Percentiles rank a stretch among this genome's conserved stretches.
Evolutionary conservation across 495 filamentous ascomycete species (phyloP).

Genomic region (Aspergillus panamensis): DNA sequence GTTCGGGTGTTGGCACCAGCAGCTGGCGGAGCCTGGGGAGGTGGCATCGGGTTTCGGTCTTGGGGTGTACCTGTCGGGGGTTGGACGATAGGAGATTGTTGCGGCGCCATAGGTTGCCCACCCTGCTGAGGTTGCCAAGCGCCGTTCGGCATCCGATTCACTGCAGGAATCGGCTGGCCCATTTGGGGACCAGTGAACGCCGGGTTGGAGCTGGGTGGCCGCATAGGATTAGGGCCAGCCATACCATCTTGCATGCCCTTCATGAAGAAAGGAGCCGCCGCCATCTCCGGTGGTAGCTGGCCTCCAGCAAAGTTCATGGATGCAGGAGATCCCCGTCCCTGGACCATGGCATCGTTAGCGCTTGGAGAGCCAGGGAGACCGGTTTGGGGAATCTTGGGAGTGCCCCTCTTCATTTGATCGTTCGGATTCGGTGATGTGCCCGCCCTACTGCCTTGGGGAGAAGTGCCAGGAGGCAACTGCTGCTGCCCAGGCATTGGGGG

Average conservation of each 20-base stretch:
- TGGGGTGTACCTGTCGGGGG: constrained; percentile 70
- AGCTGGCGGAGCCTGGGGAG: constrained; percentile 74
- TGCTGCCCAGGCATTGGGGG: constrained; percentile 56
- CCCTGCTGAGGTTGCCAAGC: constrained; percentile 55
- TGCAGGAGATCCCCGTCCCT: constrained; percentile 78
- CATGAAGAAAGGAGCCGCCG: constrained; percentile 58
- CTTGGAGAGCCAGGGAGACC: constrained; percentile 77
- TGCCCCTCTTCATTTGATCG: constrained; percentile 85
- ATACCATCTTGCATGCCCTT: constrained; percentile 52
- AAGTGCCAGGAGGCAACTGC: constrained; percentile 63
- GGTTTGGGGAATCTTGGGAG: constrained; percentile 78
- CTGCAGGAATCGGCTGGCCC: constrained; percentile 55
- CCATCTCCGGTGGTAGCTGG: constrained; percentile 67
- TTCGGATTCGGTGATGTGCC: constrained; percentile 85
- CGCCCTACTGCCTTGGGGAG: constrained; percentile 74
- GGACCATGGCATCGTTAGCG: constrained; percentile 67
- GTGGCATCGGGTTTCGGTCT: constrained; percentile 75
- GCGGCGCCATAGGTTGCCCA: constrained; percentile 61
- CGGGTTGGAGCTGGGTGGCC: constrained; percentile 85
- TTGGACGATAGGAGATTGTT: constrained; percentile 49
- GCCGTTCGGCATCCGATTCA: constrained; percentile 48
- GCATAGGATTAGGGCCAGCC: constrained; percentile 69
- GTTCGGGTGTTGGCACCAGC: constrained; percentile 58
- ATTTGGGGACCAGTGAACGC: constrained; percentile 62
- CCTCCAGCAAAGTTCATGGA: constrained; percentile 69